phyloP scores from a whole-genome alignment of 495 filamentous ascomycete genomes.

The Podospora comata region DNA sequence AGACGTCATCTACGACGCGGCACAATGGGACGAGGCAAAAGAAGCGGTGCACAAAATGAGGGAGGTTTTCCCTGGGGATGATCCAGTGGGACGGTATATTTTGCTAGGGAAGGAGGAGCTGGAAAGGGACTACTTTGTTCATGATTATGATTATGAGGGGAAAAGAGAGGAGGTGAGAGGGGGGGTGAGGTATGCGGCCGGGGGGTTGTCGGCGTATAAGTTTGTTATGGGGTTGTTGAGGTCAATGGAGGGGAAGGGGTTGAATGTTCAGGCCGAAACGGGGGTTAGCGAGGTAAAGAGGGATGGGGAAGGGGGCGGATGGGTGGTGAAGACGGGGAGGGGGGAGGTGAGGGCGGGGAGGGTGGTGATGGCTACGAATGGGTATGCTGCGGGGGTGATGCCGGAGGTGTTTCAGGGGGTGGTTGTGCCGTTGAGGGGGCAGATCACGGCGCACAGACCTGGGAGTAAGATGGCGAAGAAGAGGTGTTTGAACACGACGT shows the following conservation, averaged over 20 bases:
- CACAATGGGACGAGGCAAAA: conserved; percentile 43
- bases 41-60: conserved; percentile 46
- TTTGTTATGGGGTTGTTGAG: conserved; percentile 60
- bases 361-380: conserved; percentile 70
- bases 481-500: conserved; percentile 50
- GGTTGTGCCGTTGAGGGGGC: conserved; percentile 66
- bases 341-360: conserved; percentile 52
- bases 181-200: conserved; percentile 57
- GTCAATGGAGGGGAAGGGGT: conserved; percentile 47
- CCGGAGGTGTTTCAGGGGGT: conserved; percentile 51
- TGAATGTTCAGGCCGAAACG: conserved; percentile 64
- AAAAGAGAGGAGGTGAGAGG: conserved; percentile 43
- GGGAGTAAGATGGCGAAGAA: conserved; percentile 43
- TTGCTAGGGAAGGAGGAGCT: conserved; percentile 47
- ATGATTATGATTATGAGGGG: conserved; percentile 23
- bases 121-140: conserved; percentile 44
- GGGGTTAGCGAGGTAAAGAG: conserved; percentile 28
- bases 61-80: conserved; percentile 39
- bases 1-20: conserved; percentile 55
- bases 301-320: conserved; percentile 20
- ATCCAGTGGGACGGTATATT: conserved; percentile 46
- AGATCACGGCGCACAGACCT: conserved; percentile 60
- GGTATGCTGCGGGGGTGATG: conserved; percentile 60
- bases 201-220: conserved; percentile 62
- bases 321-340: conserved; percentile 52